Conservation (phyloP, 345 rosid species). For the Euphorbia lathyris region DNA sequence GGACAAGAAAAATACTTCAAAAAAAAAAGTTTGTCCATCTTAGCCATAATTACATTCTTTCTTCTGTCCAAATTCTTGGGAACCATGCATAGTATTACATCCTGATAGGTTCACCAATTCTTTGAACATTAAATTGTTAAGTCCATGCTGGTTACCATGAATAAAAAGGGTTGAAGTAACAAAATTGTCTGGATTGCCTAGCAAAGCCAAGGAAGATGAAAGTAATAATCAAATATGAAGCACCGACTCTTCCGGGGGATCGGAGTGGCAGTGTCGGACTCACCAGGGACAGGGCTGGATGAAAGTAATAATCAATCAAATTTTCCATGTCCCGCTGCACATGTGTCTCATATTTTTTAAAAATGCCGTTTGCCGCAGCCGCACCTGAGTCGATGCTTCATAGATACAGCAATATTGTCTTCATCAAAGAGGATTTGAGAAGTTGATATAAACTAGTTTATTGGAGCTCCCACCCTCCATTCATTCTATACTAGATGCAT, state of each 20-base stretch:
- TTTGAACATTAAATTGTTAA: not conserved
- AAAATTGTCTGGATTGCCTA: not conserved
- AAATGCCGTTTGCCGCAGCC: too few species aligned
- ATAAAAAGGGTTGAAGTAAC: not conserved
- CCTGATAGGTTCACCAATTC: not conserved
- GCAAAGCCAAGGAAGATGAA: not conserved
- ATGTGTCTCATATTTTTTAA: too few species aligned
- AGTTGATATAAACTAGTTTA: not conserved
- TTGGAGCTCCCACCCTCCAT: not conserved
- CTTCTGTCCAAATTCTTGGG: not conserved
- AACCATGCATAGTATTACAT: not conserved
- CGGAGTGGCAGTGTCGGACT: too few species aligned
- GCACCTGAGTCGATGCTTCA: too few species aligned
- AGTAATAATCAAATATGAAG: not conserved
- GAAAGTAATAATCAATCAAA: too few species aligned
- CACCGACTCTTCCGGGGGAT: too few species aligned
- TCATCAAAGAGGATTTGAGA: not conserved
- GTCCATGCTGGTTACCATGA: not conserved
- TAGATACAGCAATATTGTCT: not conserved
- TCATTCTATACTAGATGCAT: not conserved
- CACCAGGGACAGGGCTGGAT: too few species aligned
- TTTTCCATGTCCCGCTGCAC: too few species aligned
- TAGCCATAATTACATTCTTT: conserved; percentile 8
- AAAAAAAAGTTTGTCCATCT: not conserved
- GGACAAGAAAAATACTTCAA: conserved; percentile 3